These are phyloP conservation scores for Lasiosphaeris hirsuta DNA, from an alignment of 495 filamentous ascomycete genomes.

Conservation along the genomic window DNA sequence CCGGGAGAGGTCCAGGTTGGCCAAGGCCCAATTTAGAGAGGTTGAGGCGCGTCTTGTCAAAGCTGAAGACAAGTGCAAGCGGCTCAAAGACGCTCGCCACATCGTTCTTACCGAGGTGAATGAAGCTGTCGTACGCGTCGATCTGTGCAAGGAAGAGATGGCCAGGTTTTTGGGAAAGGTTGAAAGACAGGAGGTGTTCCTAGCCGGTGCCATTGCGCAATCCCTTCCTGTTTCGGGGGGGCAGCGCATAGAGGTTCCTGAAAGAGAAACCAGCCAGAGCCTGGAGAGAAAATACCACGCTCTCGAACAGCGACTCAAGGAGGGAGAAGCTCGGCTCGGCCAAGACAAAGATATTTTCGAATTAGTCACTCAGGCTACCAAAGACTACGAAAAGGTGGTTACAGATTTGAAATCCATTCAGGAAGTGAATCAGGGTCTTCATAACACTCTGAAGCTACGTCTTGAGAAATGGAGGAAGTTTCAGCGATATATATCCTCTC, in stretches of 20 bases:
- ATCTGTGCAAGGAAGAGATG: constrained; percentile 48
- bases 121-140: constrained; percentile 50
- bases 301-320: constrained; percentile 53
- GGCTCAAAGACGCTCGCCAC: constrained; percentile 47
- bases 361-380: constrained; percentile 31
- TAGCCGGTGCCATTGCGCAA: constrained; percentile 54
- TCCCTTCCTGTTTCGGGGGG: constrained; percentile 36
- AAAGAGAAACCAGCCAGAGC: constrained; percentile 60
- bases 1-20: constrained; percentile 20
- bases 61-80: constrained; percentile 54
- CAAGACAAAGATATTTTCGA: constrained; percentile 61
- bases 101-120: constrained; percentile 65
- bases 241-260: constrained; percentile 54
- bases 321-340: constrained; percentile 41
- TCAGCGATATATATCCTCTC: constrained; percentile 73
- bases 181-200: constrained; percentile 41
- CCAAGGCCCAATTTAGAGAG: constrained; percentile 40
- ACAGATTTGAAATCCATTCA: constrained; percentile 42
- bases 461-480: constrained; percentile 76
- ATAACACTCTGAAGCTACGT: constrained; percentile 64
- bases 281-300: constrained; percentile 63
- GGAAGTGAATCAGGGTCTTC: constrained; percentile 55
- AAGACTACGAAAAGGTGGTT: constrained; percentile 38
- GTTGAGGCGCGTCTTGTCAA: constrained; percentile 50
- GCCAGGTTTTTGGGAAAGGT: constrained; percentile 42